Conservation (phyloP, 331 rosid species). For the Dryas integrifolia region DNA sequence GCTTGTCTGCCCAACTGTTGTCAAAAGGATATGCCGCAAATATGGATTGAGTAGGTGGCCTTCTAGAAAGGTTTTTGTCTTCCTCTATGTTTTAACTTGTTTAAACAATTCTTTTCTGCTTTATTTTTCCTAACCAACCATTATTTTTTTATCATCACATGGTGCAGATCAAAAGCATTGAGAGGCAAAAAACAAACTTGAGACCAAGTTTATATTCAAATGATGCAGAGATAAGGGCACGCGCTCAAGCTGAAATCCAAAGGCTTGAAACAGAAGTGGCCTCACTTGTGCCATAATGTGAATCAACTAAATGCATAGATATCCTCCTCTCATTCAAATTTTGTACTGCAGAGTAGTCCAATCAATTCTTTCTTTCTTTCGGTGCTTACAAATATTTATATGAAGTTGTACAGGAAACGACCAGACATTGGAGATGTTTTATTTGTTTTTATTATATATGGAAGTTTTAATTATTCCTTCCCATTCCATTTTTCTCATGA, state of each 20-base stretch:
- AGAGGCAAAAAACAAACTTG: constrained; percentile 37
- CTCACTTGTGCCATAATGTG: constrained; percentile 28
- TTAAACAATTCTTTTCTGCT: not conserved
- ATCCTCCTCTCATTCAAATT: not conserved
- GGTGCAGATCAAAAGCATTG: constrained; percentile 48
- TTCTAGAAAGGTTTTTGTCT: constrained; percentile 57
- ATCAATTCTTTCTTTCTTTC: too few species aligned
- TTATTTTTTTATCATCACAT: not conserved
- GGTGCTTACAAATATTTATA: too few species aligned
- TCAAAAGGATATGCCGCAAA: constrained; percentile 70
- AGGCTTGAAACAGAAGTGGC: constrained; percentile 40
- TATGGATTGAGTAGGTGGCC: constrained; percentile 67
- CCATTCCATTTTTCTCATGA: not conserved
- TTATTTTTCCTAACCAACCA: too few species aligned
- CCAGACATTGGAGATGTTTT: not conserved
- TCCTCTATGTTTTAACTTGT: not conserved
- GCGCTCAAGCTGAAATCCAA: constrained; percentile 43
- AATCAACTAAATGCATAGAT: not conserved
- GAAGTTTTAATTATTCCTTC: not conserved
- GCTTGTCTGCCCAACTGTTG: constrained; percentile 54
- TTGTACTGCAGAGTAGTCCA: not conserved
- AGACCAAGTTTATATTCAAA: constrained; percentile 14
- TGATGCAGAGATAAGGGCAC: constrained; percentile 31
- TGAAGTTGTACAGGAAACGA: not conserved
- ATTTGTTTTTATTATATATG: not conserved